Base-by-base conservation (phyloP, 1,284 basidiomycete species). In the Peniophora sp. region DNA sequence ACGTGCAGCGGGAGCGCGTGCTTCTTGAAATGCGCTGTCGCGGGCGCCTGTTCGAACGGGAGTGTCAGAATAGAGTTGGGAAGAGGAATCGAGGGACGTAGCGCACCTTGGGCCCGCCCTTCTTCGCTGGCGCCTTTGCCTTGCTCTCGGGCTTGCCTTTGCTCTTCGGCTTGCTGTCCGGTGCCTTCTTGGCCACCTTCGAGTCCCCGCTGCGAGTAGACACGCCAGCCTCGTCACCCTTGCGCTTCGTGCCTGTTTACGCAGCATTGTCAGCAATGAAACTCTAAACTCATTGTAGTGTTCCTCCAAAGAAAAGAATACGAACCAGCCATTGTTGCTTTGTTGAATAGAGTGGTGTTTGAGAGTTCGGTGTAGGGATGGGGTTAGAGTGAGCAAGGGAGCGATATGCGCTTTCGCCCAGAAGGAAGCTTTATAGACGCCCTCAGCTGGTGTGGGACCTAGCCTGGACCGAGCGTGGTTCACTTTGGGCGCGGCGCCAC, bases 1-100 rank as follows among this genome's bases (percentile, higher is more conserved):
- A 85, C 69, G 57, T 88, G 79, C 3, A 90, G 64, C 1, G 86
- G 84, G 18, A 79, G 64, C 5, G 87, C 87, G 51, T 75, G 77
- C 24, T 74, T 65, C 58, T 78, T 82, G 71, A 90, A 90, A 14
- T 68, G 64, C 1, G 74, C 68, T 3, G 72, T 67, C 15, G 78
- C 66, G 47, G 84, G 47, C 9, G 34, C 41, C 45, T 47, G 20
- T 20, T 22, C 24, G 20, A 23, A n/a, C n/a, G 27, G 18, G 17
- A 15, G 32, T n/a, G 18, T 24, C 17, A 36, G 34, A 39, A 32
- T n/a, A 45, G 24, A 20, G 27, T 27, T 5, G 15, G 53, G 37
- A 17, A 27, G 36, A 47, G 22, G 32, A 14, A 36, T 27, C 36
- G 23, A 60, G 62, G 55, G 67, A 64, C 42, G n/a, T n/a, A 61